phyloP scores from a whole-genome alignment of 129 eudicot genomes.

The Saposhnikovia divaricata region DNA sequence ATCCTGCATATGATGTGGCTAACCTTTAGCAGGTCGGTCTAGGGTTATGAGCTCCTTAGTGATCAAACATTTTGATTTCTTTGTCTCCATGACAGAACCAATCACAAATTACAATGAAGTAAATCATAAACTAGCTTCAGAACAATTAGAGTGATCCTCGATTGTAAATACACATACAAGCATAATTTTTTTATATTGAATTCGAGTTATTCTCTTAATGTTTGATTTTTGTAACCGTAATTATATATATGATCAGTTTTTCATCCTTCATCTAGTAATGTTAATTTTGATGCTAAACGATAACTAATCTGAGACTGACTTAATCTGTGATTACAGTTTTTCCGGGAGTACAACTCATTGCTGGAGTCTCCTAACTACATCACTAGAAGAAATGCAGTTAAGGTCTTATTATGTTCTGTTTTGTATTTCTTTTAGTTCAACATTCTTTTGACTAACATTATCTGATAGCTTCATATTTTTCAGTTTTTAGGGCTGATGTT shows the following conservation, averaged over 20 bases:
- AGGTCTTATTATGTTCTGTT: constrained; percentile 31
- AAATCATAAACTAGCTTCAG: not conserved
- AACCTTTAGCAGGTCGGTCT: not conserved
- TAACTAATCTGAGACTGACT: not conserved
- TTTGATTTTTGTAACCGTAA: not conserved
- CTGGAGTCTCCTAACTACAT: constrained; percentile 67
- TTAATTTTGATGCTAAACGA: not conserved
- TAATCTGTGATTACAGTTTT: constrained; percentile 39
- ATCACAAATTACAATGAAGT: not conserved
- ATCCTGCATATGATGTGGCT: not conserved
- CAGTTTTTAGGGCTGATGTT: constrained; percentile 79
- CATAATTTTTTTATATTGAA: not conserved
- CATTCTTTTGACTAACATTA: not conserved
- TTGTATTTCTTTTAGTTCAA: not conserved
- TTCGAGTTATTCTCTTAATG: not conserved
- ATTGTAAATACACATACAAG: not conserved
- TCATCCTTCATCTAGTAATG: not conserved
- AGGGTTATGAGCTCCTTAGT: not conserved
- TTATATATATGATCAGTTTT: not conserved
- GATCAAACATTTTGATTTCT: not conserved
- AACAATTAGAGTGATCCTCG: not conserved
- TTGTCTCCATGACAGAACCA: not conserved
- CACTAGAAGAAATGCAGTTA: constrained; percentile 71
- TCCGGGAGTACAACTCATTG: constrained; percentile 39
- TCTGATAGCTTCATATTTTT: not conserved